Base-by-base conservation (phyloP, 768 basidiomycete genomes). In the Termitomyces sp. region DNA sequence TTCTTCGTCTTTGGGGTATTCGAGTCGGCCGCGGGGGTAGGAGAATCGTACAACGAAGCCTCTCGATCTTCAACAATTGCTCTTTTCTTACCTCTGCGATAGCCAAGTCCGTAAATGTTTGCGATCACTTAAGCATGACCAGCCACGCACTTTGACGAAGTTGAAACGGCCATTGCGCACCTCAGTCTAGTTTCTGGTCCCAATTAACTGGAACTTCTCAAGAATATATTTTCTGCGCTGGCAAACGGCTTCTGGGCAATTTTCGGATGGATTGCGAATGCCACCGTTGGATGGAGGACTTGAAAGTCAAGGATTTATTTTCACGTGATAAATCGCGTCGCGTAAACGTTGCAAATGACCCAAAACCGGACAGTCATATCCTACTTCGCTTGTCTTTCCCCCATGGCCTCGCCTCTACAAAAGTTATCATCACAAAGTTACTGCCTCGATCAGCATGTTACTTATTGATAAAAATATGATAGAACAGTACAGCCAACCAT, bases 51-150 rank as follows among this genome's bases (percentile, higher is more conserved):
- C 30, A 73, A 72, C 44, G 70, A 72, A 36, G 67, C 62, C 63
- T 50, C 66, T 15, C 58, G 67, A 20, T 62, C 55, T 50, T 72
- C 72, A n/a, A 73, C 71, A 45, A 71, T 64, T 1, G 75, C 75
- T 60, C 81, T 74, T 67, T 81, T 83, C 74, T 83, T 84, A 36
- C 82, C 81, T 66, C 80, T 78, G 54, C 12, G 1, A 22, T 6
- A 11, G 27, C 44, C 33, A 44, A 46, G 49, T 31, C 44, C 42
- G n/a, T 59, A 36, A 62, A 54, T 71, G 51, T 42, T 60, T 42
- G 27, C 48, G 49, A 54, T 55, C 42, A 37, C 54, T 46, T 36
- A 27, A 6, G 22, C 27, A 49, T 47, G 46, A 41, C 22, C 36
- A 36, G n/a, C 45, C 41, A 68, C 65, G 65, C 65, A 78, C 78